Conservation (phyloP, 768 basidiomycete species). For the Boletus coccyginus region DNA sequence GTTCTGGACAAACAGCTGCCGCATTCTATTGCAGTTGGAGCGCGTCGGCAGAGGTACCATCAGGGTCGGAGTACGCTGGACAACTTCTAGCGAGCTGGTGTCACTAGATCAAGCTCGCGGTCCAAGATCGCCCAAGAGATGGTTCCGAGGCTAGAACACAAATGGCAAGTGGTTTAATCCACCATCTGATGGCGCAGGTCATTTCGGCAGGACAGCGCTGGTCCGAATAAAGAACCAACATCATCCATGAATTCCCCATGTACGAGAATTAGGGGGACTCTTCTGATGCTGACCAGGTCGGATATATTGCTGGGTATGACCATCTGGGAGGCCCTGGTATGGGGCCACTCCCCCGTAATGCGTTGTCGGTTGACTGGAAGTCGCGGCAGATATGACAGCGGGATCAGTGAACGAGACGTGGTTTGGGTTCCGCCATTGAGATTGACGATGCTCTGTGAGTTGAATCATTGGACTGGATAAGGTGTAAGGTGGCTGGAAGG, state of each 20-base stretch:
- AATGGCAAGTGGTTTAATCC: slow-evolving; percentile 10
- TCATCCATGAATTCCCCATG: slow-evolving; percentile 28
- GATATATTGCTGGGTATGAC: slow-evolving; percentile 13
- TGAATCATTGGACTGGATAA: slow-evolving; percentile 7
- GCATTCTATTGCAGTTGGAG: slow-evolving; percentile 9
- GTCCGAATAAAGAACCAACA: background rate
- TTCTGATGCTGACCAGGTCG: slow-evolving; percentile 21
- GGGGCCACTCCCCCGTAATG: slow-evolving; percentile 8
- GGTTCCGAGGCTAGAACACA: background rate
- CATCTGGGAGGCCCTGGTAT: slow-evolving; percentile 12
- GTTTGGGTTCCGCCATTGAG: slow-evolving; percentile 13
- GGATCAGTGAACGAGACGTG: slow-evolving; percentile 17
- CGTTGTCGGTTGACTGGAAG: slow-evolving; percentile 1
- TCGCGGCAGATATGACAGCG: slow-evolving; percentile 19
- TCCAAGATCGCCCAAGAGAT: slow-evolving; percentile 1
- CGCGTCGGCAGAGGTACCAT: background rate
- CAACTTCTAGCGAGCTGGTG: background rate
- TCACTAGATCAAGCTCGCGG: background rate
- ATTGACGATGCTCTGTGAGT: slow-evolving; percentile 8
- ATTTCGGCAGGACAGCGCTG: background rate
- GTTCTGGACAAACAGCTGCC: background rate
- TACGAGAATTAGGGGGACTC: slow-evolving; percentile 17
- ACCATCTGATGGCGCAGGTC: slow-evolving; percentile 1
- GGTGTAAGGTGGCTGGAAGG: slow-evolving; percentile 10
- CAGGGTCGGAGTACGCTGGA: background rate